Evolutionary conservation across 2,329 filamentous ascomycete species (phyloP).

Genomic region (Aspergillus glaucus): DNA sequence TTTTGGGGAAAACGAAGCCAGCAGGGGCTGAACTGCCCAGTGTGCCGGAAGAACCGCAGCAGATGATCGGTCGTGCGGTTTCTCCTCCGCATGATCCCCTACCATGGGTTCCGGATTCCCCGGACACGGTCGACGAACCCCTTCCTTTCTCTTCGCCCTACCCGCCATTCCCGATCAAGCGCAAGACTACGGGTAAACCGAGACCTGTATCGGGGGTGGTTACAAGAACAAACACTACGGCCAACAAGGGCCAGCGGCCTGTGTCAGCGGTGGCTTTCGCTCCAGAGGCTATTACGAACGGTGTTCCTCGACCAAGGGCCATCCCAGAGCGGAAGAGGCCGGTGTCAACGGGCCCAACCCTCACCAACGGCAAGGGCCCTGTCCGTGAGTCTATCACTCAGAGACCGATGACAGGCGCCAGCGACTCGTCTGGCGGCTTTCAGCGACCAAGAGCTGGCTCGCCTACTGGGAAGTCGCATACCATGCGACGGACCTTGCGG

Average conservation of each 20-base stretch:
- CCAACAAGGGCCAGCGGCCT: constrained; percentile 12
- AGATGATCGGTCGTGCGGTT: constrained; percentile 13
- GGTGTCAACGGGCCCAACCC: constrained; percentile 17
- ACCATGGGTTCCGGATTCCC: constrained; percentile 12
- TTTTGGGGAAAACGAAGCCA: not conserved
- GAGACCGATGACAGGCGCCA: constrained; percentile 58
- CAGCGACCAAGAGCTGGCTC: constrained; percentile 52
- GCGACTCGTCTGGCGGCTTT: constrained; percentile 71
- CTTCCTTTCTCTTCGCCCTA: constrained; percentile 13
- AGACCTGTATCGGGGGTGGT: not conserved
- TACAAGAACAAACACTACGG: not conserved
- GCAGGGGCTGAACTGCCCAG: not conserved
- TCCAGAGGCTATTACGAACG: constrained; percentile 5
- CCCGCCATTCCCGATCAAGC: constrained; percentile 10
- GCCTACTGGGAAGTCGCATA: constrained; percentile 42
- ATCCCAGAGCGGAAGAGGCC: constrained; percentile 12
- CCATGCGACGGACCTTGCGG: constrained; percentile 71
- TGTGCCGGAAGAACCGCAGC: not conserved
- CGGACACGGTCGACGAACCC: constrained; percentile 9
- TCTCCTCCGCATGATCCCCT: constrained; percentile 15
- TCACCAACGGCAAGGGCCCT: constrained; percentile 11
- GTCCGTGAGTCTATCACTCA: constrained; percentile 10
- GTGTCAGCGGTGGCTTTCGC: constrained; percentile 14
- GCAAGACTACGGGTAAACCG: not conserved
- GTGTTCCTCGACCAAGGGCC: not conserved